Conservation (phyloP, 1,284 basidiomycete genomes). For the Sanghuangporus sanghuang region DNA sequence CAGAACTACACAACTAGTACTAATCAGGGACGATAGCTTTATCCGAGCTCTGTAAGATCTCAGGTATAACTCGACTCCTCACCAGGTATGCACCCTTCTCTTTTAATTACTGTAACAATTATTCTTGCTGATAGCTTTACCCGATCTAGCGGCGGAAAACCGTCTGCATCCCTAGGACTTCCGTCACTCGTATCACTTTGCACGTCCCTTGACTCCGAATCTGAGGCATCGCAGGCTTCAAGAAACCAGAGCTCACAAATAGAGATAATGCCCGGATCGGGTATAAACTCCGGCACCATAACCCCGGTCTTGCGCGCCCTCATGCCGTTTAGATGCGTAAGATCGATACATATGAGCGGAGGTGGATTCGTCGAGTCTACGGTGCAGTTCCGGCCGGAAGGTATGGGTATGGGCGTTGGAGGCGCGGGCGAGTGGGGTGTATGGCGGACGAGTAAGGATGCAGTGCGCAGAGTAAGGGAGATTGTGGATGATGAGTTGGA, state of each 20-base stretch:
- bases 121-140: not conserved
- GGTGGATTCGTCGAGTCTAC: conserved; percentile 9
- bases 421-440: conserved; percentile 56
- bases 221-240: conserved; percentile 30
- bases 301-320: conserved; percentile 42
- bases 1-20: not conserved
- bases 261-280: conserved; percentile 65
- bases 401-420: conserved; percentile 64
- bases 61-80: conserved; percentile 65
- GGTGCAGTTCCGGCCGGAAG: conserved; percentile 46
- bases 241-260: not conserved
- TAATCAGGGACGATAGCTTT: conserved; percentile 39
- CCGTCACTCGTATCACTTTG: conserved; percentile 32
- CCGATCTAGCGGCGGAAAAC: conserved; percentile 25
- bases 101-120: not conserved
- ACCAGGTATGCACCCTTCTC: conserved; percentile 49
- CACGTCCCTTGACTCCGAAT: conserved; percentile 26
- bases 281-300: conserved; percentile 55
- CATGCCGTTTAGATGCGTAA: conserved; percentile 30
- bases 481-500: conserved; percentile 33
- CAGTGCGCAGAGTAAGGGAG: conserved; percentile 45
- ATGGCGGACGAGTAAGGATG: conserved; percentile 56
- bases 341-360: not conserved
- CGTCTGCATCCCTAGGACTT: conserved; percentile 38
- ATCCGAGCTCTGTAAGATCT: conserved; percentile 45